These are phyloP conservation scores for Wickerhamomyces subpelliculosus DNA, from an alignment of 805 yeast genomes.

Conservation along the genomic window DNA sequence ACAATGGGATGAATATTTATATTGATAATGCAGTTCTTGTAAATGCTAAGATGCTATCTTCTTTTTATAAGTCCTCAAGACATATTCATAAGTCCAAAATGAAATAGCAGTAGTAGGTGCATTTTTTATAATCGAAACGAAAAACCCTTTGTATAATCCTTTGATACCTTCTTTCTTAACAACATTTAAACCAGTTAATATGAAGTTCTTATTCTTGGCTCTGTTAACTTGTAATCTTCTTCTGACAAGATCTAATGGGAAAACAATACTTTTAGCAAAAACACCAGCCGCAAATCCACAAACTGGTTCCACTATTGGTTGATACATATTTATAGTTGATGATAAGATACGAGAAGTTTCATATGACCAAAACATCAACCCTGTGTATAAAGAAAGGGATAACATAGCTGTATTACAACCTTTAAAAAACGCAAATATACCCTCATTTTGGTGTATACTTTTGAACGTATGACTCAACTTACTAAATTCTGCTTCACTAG, in stretches of 20 bases:
- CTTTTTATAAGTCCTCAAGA: slow-evolving; percentile 2
- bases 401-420: slow-evolving; percentile 45
- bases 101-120: slow-evolving; percentile 74
- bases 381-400: slow-evolving; percentile 66
- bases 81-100: slow-evolving; percentile 53
- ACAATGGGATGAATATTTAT: no score
- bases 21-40: no score
- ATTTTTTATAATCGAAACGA: slow-evolving; percentile 64
- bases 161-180: slow-evolving; percentile 48
- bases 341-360: slow-evolving; percentile 28
- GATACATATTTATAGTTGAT: slow-evolving; percentile 5
- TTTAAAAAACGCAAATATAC: slow-evolving; percentile 39
- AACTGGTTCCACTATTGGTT: slow-evolving; percentile 35
- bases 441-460: slow-evolving; percentile 23
- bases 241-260: slow-evolving; percentile 82
- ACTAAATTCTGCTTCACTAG: slow-evolving; percentile 45
- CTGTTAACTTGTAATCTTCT: slow-evolving; percentile 66
- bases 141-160: slow-evolving; percentile 72
- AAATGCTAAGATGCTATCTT: not conserved
- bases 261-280: slow-evolving; percentile 62
- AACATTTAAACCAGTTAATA: slow-evolving; percentile 31
- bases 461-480: slow-evolving; percentile 21
- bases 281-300: slow-evolving; percentile 77
- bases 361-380: slow-evolving; percentile 68
- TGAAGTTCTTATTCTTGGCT: slow-evolving; percentile 21